Percentiles rank a stretch among this genome's conserved stretches.
phyloP scores from a whole-genome alignment of 257 asterid genomes.

The Primulina huaijiensis region DNA sequence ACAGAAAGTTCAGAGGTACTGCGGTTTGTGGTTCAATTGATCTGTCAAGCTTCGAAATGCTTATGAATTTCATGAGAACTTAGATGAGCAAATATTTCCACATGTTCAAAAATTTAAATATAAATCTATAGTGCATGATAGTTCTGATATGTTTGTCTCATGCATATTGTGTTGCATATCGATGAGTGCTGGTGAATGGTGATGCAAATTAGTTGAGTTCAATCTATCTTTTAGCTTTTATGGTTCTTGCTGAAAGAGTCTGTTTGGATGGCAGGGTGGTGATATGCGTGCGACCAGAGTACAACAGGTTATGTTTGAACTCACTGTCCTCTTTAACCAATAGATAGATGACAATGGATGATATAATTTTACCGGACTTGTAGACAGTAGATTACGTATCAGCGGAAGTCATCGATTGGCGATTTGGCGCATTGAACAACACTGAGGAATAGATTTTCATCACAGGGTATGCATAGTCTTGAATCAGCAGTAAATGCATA shows the following conservation, averaged over 20 bases:
- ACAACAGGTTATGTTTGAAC: conserved; percentile 34
- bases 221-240: not conserved
- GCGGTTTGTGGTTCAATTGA: not conserved
- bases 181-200: not conserved
- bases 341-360: conserved; percentile 26
- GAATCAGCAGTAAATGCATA: conserved; percentile 60
- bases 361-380: conserved; percentile 12
- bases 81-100: conserved; percentile 1
- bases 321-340: conserved; percentile 28
- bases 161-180: not conserved
- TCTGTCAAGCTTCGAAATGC: not conserved
- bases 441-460: conserved; percentile 65
- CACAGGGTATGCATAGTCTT: conserved; percentile 78
- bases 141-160: not conserved
- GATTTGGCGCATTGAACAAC: conserved; percentile 67
- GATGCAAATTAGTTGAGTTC: not conserved
- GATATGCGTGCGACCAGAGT: conserved; percentile 32
- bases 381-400: conserved; percentile 24
- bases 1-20: not conserved
- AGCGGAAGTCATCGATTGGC: conserved; percentile 49
- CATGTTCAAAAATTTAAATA: not conserved
- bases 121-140: not conserved
- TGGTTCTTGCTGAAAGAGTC: conserved; percentile 9
- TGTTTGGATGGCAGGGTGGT: conserved; percentile 25
- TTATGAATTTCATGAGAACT: not conserved